A percentile compares a stretch with the other conserved stretches of the same genome.
Conservation (phyloP, 768 basidiomycete species). For the Phlebiopsis flavidoalba region DNA sequence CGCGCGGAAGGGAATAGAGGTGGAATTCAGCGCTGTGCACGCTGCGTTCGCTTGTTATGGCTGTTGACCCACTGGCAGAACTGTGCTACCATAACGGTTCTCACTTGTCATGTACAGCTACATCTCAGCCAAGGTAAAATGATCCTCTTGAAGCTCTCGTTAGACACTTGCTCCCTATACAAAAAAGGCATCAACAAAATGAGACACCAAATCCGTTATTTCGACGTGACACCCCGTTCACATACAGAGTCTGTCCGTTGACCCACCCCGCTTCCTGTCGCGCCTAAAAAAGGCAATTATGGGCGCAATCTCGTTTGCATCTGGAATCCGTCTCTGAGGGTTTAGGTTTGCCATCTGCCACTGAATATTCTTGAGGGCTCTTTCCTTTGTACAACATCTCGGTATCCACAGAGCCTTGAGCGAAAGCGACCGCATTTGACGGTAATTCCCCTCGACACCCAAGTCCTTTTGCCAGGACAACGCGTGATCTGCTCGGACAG, state of each 20-base stretch:
- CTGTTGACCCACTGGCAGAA: too few relatives aligned
- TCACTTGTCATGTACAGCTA: too few relatives aligned
- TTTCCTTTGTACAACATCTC: conserved; percentile 48
- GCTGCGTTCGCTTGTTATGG: too few relatives aligned
- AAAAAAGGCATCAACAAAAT: too few relatives aligned
- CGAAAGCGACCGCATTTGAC: conserved; percentile 57
- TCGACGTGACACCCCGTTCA: conserved; percentile 44
- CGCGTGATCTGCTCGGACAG: conserved; percentile 54
- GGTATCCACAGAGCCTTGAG: conserved; percentile 53
- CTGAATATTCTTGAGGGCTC: conserved; percentile 39
- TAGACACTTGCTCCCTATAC: too few relatives aligned
- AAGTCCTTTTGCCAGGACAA: conserved; percentile 55
- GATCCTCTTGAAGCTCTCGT: too few relatives aligned
- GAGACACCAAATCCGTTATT: too few relatives aligned
- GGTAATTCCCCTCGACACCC: conserved; percentile 43
- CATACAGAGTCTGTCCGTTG: conserved; percentile 49
- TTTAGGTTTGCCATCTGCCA: conserved; percentile 37
- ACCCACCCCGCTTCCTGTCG: conserved; percentile 52
- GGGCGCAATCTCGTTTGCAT: conserved; percentile 48
- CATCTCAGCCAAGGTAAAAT: too few relatives aligned
- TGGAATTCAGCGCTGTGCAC: too few relatives aligned
- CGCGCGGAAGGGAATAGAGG: not conserved
- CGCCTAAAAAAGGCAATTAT: conserved; percentile 48
- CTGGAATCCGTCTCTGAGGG: conserved; percentile 41
- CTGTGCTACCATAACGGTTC: too few relatives aligned